These are phyloP conservation scores for Aspergillus sp. DNA, from an alignment of 2,329 filamentous ascomycete genomes.

Conservation along the genomic window DNA sequence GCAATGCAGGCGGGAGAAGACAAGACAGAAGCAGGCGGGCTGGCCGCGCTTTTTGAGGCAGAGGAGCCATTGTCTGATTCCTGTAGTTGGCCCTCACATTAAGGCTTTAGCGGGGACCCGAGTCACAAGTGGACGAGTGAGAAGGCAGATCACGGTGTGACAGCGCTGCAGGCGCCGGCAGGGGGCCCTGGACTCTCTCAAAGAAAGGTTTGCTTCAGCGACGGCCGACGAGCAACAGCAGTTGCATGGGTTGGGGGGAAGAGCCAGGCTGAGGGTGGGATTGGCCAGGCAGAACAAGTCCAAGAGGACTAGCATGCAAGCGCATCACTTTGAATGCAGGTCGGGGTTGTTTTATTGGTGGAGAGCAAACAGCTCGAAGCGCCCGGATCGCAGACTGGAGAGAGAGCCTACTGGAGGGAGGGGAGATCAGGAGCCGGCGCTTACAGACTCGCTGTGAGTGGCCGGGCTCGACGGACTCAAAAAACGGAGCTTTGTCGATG, in stretches of 20 bases:
- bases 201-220: conserved; percentile 5
- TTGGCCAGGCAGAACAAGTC: conserved; percentile 6
- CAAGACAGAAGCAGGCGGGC: conserved; percentile 18
- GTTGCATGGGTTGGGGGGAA: conserved; percentile 6
- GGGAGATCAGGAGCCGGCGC: conserved; percentile 25
- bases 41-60: conserved; percentile 33
- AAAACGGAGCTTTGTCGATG: not conserved
- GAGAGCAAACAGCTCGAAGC: conserved; percentile 25
- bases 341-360: conserved; percentile 25
- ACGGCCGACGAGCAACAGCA: not conserved
- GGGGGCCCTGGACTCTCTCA: not conserved
- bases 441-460: conserved; percentile 19
- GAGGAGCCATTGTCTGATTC: conserved; percentile 11
- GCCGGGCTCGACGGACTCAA: not conserved
- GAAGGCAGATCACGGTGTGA: conserved; percentile 30
- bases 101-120: conserved; percentile 12
- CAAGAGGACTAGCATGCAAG: conserved; percentile 29
- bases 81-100: conserved; percentile 18
- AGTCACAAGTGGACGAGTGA: conserved; percentile 25
- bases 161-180: conserved; percentile 26
- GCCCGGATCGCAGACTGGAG: conserved; percentile 26
- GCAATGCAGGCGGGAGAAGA: conserved; percentile 3
- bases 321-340: conserved; percentile 27
- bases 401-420: conserved; percentile 16
- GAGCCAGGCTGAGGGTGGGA: not conserved